These are phyloP conservation scores for Solanum pimpinellifolium DNA, from an alignment of 257 asterid genomes.

Conservation along the genomic window DNA sequence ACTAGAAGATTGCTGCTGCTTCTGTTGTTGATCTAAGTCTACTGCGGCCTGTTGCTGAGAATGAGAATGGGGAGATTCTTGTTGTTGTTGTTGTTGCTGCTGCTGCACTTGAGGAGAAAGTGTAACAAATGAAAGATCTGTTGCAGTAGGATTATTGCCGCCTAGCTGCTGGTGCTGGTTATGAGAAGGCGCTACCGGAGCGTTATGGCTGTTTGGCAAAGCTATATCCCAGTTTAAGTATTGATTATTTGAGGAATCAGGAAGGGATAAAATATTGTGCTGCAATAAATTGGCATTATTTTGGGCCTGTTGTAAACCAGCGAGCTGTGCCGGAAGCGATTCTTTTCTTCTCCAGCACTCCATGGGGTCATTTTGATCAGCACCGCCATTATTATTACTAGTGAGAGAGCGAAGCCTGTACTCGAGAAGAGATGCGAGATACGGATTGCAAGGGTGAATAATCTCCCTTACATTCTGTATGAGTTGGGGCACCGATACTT, in stretches of 20 bases:
- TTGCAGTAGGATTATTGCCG: neutral
- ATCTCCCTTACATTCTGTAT: constrained; percentile 87
- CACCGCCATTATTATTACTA: neutral
- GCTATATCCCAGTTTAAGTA: constrained; percentile 21
- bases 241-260: constrained; percentile 12
- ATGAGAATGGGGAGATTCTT: constrained; percentile 7
- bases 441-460: constrained; percentile 87
- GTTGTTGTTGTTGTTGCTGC: constrained; percentile 13
- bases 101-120: neutral
- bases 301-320: constrained; percentile 4
- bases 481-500: constrained; percentile 76
- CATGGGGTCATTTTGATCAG: neutral
- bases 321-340: constrained; percentile 2
- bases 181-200: neutral
- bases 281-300: neutral
- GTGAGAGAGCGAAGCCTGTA: constrained; percentile 69
- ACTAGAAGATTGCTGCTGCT: neutral
- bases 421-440: constrained; percentile 68
- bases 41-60: neutral
- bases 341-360: constrained; percentile 16
- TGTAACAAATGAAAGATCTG: constrained; percentile 13
- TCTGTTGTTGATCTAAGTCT: neutral
- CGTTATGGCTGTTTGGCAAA: neutral
- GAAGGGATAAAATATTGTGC: neutral
- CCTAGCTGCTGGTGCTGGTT: neutral